These are phyloP conservation scores for Megacollybia marginata DNA, from an alignment of 768 basidiomycete species.

Conservation along the genomic window DNA sequence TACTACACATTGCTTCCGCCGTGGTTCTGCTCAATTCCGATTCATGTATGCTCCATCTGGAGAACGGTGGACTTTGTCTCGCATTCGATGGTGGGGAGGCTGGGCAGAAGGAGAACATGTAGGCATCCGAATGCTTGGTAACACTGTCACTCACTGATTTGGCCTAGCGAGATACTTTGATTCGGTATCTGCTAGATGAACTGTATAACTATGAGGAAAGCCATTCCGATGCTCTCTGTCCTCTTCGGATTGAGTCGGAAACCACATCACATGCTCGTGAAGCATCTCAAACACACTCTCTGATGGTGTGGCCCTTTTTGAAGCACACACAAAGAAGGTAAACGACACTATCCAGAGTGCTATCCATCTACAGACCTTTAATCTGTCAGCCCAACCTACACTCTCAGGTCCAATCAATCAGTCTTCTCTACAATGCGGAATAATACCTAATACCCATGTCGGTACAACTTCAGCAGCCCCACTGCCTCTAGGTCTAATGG, in stretches of 20 bases:
- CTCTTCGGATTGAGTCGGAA: too few relatives aligned
- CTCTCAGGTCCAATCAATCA: background rate
- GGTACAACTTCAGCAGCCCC: background rate
- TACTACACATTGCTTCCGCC: constrained; percentile 4
- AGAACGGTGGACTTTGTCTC: constrained; percentile 9
- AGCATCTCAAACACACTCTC: background rate
- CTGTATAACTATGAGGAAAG: too few relatives aligned
- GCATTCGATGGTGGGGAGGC: too few relatives aligned
- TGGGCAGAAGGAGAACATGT: too few relatives aligned
- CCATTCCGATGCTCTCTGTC: too few relatives aligned
- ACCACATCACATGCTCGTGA: background rate
- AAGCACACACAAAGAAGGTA: too few relatives aligned
- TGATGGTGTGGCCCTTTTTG: too few relatives aligned
- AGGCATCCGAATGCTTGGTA: constrained; percentile 7
- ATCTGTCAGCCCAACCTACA: too few relatives aligned
- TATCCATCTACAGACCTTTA: too few relatives aligned
- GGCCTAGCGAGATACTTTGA: constrained; percentile 13
- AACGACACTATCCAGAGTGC: background rate
- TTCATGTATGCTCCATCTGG: too few relatives aligned
- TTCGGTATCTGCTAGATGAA: constrained; percentile 16
- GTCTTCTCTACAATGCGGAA: background rate
- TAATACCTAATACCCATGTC: background rate
- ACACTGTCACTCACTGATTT: constrained; percentile 2
- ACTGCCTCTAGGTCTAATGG: background rate
- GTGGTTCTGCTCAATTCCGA: constrained; percentile 14